These are phyloP conservation scores for Lactarius hatsudake DNA, from an alignment of 768 basidiomycete species.

Conservation along the genomic window DNA sequence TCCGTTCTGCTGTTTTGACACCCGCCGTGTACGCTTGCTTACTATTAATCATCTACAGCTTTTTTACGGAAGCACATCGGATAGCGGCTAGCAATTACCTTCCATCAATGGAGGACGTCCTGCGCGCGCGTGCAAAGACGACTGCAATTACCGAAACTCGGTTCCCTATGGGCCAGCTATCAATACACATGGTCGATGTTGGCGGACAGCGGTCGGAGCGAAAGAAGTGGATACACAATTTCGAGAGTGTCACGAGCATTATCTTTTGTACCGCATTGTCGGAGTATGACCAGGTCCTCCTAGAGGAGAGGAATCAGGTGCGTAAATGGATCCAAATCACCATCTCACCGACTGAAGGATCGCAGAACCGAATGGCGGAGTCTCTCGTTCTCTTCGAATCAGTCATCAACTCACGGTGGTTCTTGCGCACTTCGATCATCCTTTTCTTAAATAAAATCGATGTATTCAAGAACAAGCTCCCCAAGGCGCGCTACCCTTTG, in stretches of 20 bases:
- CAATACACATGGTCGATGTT: slow-evolving; percentile 73
- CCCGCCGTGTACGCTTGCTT: not conserved
- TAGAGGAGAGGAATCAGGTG: slow-evolving; percentile 67
- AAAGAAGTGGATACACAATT: slow-evolving; percentile 64
- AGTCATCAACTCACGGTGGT: slow-evolving; percentile 80
- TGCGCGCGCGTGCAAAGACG: slow-evolving; percentile 85
- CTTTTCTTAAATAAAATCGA: slow-evolving; percentile 72
- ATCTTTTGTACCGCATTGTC: slow-evolving; percentile 75
- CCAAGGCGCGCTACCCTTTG: slow-evolving; percentile 39
- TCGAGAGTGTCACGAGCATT: slow-evolving; percentile 77
- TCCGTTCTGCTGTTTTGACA: not conserved
- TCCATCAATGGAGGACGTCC: slow-evolving; percentile 82
- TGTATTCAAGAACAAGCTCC: slow-evolving; percentile 71
- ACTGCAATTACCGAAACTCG: slow-evolving; percentile 89
- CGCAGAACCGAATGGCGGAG: slow-evolving; percentile 73
- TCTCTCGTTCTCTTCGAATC: slow-evolving; percentile 72
- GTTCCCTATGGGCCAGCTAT: slow-evolving; percentile 61
- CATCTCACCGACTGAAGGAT: not conserved
- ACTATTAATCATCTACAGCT: slow-evolving; percentile 44
- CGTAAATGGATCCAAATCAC: slow-evolving; percentile 26
- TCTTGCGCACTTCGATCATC: slow-evolving; percentile 62
- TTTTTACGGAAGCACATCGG: slow-evolving; percentile 81
- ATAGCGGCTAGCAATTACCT: slow-evolving; percentile 80
- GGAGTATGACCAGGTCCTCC: slow-evolving; percentile 71
- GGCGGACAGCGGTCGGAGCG: slow-evolving; percentile 63